A percentile compares a stretch with the other conserved stretches of the same genome.
phyloP scores from a whole-genome alignment of 78 protist genomes.

The Polysphondylium violaceum region DNA sequence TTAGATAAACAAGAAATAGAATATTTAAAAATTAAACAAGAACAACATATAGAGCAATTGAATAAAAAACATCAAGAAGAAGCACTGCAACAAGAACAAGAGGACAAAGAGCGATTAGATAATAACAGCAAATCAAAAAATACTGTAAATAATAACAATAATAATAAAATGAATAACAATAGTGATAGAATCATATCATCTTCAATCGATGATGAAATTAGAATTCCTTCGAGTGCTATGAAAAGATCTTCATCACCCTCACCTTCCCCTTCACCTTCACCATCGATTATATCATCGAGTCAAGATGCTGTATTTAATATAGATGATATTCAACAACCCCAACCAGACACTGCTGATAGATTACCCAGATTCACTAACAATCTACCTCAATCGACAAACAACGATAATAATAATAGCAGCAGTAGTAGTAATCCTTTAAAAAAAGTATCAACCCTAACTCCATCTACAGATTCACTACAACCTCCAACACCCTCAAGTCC shows the following conservation, averaged over 20 bases:
- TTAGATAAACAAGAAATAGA: no score
- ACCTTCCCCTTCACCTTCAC: conserved; percentile 36
- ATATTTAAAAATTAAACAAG: no score
- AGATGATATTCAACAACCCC: background rate
- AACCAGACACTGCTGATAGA: no score
- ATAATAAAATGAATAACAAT: conserved; percentile 5
- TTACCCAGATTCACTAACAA: background rate
- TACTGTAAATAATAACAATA: conserved; percentile 33
- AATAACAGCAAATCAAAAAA: background rate
- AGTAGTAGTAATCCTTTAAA: conserved; percentile 12
- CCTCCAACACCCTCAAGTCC: no score
- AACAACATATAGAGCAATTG: no score
- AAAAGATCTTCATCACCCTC: conserved; percentile 9
- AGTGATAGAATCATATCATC: conserved; percentile 20
- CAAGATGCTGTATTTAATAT: conserved; percentile 39
- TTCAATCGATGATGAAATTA: conserved; percentile 37
- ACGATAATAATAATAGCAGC: background rate
- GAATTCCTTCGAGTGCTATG: conserved; percentile 24
- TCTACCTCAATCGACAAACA: conserved; percentile 14
- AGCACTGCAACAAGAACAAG: no score
- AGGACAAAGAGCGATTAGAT: no score
- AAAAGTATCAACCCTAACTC: background rate
- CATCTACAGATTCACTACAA: no score
- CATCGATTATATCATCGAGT: conserved; percentile 19
- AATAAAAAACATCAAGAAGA: no score